These are phyloP conservation scores for Trichoderma orchidacearum DNA, from an alignment of 495 filamentous ascomycete species.

Conservation along the genomic window DNA sequence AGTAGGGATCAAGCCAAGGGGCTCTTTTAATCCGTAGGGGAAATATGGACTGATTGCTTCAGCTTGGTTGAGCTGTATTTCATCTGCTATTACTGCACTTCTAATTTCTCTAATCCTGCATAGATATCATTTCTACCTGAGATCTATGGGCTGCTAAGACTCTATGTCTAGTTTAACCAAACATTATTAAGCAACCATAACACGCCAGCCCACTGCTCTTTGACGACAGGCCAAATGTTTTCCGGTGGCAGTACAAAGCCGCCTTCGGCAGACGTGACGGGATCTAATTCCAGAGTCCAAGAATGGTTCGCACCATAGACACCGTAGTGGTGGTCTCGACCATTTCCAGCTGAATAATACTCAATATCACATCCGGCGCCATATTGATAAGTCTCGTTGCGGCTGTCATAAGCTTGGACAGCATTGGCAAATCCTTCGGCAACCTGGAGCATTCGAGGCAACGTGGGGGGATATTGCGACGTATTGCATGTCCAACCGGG, in stretches of 20 bases:
- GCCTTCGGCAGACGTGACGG: slow-evolving; percentile 16
- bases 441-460: slow-evolving; percentile 7
- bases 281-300: slow-evolving; percentile 41
- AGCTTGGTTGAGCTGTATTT: too few species aligned
- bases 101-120: too few species aligned
- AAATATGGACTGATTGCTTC: too few species aligned
- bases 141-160: too few species aligned
- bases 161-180: background rate
- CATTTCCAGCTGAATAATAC: slow-evolving; percentile 41
- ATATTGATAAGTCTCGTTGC: slow-evolving; percentile 10
- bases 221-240: background rate
- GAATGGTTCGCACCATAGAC: slow-evolving; percentile 35
- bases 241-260: slow-evolving; percentile 44
- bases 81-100: too few species aligned
- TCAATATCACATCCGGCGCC: slow-evolving; percentile 44
- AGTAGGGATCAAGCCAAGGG: too few species aligned
- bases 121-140: too few species aligned
- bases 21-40: too few species aligned
- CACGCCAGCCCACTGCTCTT: background rate
- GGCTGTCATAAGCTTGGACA: background rate
- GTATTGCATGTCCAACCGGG: slow-evolving; percentile 28
- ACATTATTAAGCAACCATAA: background rate
- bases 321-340: slow-evolving; percentile 40
- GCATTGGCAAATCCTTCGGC: background rate
- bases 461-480: slow-evolving; percentile 29